Conservation (phyloP, 2,329 filamentous ascomycete species). For the Graphilbum fragrans region DNA sequence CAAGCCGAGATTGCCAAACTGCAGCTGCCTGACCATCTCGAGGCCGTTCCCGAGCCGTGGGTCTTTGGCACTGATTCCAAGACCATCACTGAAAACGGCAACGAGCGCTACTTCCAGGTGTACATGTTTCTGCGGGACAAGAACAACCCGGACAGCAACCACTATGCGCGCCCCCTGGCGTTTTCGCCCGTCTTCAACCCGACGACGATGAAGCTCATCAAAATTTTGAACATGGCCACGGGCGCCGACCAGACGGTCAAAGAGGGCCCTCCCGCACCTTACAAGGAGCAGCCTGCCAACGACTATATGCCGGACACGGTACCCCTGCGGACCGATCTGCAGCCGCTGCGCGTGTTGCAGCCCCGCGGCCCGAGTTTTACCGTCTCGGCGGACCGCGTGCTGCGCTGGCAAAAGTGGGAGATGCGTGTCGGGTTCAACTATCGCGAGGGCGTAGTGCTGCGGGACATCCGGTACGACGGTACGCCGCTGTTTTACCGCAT, state of each 20-base stretch:
- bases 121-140: constrained; percentile 55
- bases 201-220: constrained; percentile 27
- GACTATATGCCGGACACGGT: constrained; percentile 22
- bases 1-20: constrained; percentile 49
- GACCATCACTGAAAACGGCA: constrained; percentile 2
- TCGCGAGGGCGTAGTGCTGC: constrained; percentile 78
- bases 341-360: constrained; percentile 31
- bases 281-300: constrained; percentile 14
- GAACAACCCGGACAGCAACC: constrained; percentile 46
- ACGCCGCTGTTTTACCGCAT: constrained; percentile 55
- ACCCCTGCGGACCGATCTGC: constrained; percentile 29
- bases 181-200: constrained; percentile 44
- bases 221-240: constrained; percentile 31
- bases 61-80: constrained; percentile 45
- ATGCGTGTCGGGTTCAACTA: constrained; percentile 93
- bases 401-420: constrained; percentile 56
- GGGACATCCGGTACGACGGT: constrained; percentile 65
- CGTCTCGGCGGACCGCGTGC: constrained; percentile 25
- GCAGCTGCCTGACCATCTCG: constrained; percentile 44
- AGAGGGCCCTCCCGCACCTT: constrained; percentile 18
- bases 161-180: constrained; percentile 40
- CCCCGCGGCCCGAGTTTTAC: constrained; percentile 22
- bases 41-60: constrained; percentile 50
- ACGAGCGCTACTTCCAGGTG: constrained; percentile 35
- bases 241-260: constrained; percentile 46